Base-by-base conservation (phyloP, 2,329 filamentous ascomycete species). In the Aspergillus sp. region DNA sequence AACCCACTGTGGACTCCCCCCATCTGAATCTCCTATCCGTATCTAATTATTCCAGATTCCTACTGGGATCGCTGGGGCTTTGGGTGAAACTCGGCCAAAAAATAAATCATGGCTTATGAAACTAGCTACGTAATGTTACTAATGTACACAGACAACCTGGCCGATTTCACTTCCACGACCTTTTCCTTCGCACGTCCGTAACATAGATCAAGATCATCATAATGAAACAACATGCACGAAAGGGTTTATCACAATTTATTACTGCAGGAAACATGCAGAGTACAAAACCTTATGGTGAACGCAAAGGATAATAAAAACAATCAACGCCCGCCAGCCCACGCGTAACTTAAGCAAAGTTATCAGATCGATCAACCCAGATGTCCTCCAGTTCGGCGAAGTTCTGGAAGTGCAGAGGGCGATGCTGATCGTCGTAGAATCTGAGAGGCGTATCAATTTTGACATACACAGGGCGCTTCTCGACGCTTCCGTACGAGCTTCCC, bases 351-450 rank as follows among this genome's bases (percentile, higher is more conserved):
- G 91, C 93, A 80, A 99, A 96, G 74, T 93, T 93, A 79, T 99
- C 93, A 63, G 86, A 86, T 68, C 92, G 84, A 75, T 99, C 95
- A 47, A 97, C 93, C 86, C 93, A 96, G 43, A 96, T 90, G 76
- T 99, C 93, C 79, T 99, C 95, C 73, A 99, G 77, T 80, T 99
- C 93, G 1, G 93, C 91, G 78, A 99, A 99, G 76, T 92, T 96
- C 74, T 93, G 89, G 84, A 99, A 99, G 79, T 99, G 95, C 56
- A 97, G 80, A 15, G 93, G 93, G 25, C 95, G 86, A 76, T 99
- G 96, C 68, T 92, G 84, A 68, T 93, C 92, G 71, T 90, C 93
- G 78, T 99, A 99, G 78, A 96, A 98, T 8, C 90, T 83, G 62
- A 88, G 77, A 17, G 95, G 95, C 44, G 91, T 96, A 76, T 98